These are phyloP conservation scores for Nothophytophthora sp. DNA, from an alignment of 352 stramenopile genomes.

Conservation along the genomic window DNA sequence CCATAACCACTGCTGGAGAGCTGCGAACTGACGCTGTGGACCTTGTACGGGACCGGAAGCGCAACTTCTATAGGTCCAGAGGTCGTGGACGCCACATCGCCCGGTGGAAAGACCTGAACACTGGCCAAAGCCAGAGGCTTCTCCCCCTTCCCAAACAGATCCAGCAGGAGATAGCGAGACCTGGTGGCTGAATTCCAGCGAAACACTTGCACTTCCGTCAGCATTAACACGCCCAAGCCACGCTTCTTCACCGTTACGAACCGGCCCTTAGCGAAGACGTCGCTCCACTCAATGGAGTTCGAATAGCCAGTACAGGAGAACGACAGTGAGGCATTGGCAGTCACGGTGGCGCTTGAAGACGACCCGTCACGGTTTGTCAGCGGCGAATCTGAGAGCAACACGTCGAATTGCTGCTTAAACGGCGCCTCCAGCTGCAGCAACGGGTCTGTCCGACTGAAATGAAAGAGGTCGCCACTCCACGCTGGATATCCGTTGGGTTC, in stretches of 20 bases:
- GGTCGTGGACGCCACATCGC: conserved; percentile 19
- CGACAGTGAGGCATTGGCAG: conserved; percentile 22
- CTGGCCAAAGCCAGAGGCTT: conserved; percentile 42
- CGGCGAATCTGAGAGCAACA: conserved; percentile 35
- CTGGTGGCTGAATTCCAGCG: conserved; percentile 59
- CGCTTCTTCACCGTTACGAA: conserved; percentile 54
- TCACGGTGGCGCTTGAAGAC: conserved; percentile 8
- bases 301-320: conserved; percentile 56
- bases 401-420: conserved; percentile 56
- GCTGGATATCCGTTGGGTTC: conserved; percentile 11
- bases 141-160: conserved; percentile 41
- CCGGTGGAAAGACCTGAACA: conserved; percentile 50
- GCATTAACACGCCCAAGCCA: conserved; percentile 45
- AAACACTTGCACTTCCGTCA: conserved; percentile 67
- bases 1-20: conserved; percentile 27
- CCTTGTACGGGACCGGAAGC: conserved; percentile 45
- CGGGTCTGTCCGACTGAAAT: conserved; percentile 32
- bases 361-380: conserved; percentile 16
- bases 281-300: conserved; percentile 31
- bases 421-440: conserved; percentile 47
- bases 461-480: conserved; percentile 47
- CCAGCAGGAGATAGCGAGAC: conserved; percentile 48
- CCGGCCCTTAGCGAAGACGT: conserved; percentile 40
- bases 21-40: conserved; percentile 73
- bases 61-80: conserved; percentile 10